Conservation (phyloP, 345 rosid genomes). For the Ceriops decandra region DNA sequence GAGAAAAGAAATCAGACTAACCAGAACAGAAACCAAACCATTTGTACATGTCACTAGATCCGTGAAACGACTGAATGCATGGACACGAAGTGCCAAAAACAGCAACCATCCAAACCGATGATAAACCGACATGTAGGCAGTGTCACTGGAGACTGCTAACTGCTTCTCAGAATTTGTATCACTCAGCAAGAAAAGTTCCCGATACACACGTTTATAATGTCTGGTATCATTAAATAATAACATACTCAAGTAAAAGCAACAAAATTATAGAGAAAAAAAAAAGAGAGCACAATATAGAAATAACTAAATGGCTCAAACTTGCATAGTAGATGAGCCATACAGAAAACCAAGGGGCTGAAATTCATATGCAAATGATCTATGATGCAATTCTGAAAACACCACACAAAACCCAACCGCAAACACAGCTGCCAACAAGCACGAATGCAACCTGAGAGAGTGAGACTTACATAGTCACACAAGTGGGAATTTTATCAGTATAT, state of each 20-base stretch:
- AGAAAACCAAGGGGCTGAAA: no score
- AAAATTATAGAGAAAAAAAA: not conserved
- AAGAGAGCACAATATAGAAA: not conserved
- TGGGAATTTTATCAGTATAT: no score
- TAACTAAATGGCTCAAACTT: not conserved
- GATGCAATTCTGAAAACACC: not conserved
- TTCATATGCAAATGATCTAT: not conserved
- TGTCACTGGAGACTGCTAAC: constrained; percentile 33
- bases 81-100: constrained; percentile 85
- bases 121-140: constrained; percentile 42
- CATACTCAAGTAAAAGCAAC: constrained; percentile 2
- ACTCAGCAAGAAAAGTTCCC: constrained; percentile 58
- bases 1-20: constrained; percentile 35
- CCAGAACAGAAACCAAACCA: constrained; percentile 87
- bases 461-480: no score
- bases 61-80: constrained; percentile 73
- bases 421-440: no score
- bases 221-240: constrained; percentile 28
- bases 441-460: no score
- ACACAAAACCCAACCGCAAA: no score
- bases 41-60: constrained; percentile 84
- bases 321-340: no score
- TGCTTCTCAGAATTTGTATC: constrained; percentile 49
- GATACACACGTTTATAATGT: constrained; percentile 70
- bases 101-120: constrained; percentile 90